Conservation (phyloP, 768 basidiomycete genomes). For the Rhizopogon vulgaris region DNA sequence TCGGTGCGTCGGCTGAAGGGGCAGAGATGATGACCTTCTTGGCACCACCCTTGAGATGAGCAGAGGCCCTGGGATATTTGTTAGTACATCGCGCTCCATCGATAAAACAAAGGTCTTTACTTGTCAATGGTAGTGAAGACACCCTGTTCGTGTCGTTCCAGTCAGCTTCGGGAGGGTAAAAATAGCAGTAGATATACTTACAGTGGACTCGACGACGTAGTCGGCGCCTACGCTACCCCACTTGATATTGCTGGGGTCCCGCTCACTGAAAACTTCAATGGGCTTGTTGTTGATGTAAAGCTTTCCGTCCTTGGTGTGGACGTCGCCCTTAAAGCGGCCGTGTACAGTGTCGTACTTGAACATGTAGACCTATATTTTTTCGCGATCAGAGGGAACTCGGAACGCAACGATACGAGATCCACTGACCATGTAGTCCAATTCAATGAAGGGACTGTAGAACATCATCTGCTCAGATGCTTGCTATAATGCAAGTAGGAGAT, state of each 20-base stretch:
- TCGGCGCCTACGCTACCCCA: slow-evolving; percentile 81
- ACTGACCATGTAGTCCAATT: slow-evolving; percentile 90
- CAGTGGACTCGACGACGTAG: slow-evolving; percentile 96
- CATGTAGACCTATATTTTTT: slow-evolving; percentile 76
- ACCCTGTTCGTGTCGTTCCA: slow-evolving; percentile 44
- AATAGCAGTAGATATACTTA: slow-evolving; percentile 27
- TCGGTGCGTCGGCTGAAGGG: slow-evolving; percentile 93
- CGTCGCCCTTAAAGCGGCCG: slow-evolving; percentile 83
- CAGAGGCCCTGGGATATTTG: slow-evolving; percentile 54
- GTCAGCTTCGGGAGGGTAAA: slow-evolving; percentile 4
- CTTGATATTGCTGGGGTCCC: slow-evolving; percentile 78
- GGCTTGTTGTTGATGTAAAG: slow-evolving; percentile 77
- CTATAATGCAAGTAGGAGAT: background rate
- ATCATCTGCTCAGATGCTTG: slow-evolving; percentile 4
- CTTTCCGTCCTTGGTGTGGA: slow-evolving; percentile 83
- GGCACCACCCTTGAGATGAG: slow-evolving; percentile 96
- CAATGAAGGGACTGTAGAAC: slow-evolving; percentile 82
- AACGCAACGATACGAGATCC: background rate
- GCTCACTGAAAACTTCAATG: slow-evolving; percentile 77
- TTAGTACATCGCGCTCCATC: background rate
- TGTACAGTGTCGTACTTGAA: slow-evolving; percentile 97
- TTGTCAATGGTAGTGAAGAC: slow-evolving; percentile 97
- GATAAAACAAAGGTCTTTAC: slow-evolving; percentile 29
- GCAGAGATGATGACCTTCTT: slow-evolving; percentile 99
- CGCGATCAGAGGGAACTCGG: slow-evolving; percentile 3